Evolutionary conservation across 2,329 filamentous ascomycete species (phyloP).

Genomic region (Nannizzia gypsea): DNA sequence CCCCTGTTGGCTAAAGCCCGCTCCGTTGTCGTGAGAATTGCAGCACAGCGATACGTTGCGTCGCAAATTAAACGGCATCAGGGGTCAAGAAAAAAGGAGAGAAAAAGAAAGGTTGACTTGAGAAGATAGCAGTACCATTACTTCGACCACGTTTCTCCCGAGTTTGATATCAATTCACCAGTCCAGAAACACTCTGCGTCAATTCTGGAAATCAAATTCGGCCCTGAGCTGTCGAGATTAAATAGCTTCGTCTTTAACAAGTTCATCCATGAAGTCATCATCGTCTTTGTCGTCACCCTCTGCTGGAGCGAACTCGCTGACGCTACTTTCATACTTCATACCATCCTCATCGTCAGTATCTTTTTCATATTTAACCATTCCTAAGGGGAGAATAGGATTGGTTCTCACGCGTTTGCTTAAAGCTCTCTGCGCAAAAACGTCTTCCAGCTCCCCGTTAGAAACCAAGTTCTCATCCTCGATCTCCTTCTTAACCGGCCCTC

Average conservation of each 20-base stretch:
- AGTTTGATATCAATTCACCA: neutral
- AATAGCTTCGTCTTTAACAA: constrained; percentile 1
- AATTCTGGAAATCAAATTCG: neutral
- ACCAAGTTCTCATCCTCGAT: constrained; percentile 2
- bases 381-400: constrained; percentile 12
- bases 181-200: neutral
- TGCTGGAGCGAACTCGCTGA: constrained; percentile 10
- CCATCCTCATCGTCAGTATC: constrained; percentile 12
- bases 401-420: constrained; percentile 17
- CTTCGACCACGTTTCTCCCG: neutral
- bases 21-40: neutral
- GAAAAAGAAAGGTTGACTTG: neutral
- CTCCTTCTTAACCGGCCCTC: constrained; percentile 12
- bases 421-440: neutral
- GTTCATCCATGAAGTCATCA: neutral
- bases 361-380: constrained; percentile 15
- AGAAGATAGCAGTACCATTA: neutral
- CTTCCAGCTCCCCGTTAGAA: constrained; percentile 3
- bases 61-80: neutral
- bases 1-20: neutral
- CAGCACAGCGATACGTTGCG: no score
- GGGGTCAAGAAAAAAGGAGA: neutral
- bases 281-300: constrained; percentile 3
- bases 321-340: constrained; percentile 10
- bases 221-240: neutral